phyloP scores from a whole-genome alignment of 148 eudicot species.

The Amaranthus palmeri region DNA sequence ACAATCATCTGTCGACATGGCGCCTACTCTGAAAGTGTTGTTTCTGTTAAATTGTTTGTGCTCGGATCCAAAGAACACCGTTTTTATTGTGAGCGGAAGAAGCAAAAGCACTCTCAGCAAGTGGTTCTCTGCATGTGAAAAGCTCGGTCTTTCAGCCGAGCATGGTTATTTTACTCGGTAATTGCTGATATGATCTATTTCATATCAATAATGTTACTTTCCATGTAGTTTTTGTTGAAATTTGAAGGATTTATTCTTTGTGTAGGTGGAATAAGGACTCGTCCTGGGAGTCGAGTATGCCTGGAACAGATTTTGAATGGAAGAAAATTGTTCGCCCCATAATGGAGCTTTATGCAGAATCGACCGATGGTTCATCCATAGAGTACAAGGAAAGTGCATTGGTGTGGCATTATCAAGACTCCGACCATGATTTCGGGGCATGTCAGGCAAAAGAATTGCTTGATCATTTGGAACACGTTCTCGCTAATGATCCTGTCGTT shows the following conservation, averaged over 20 bases:
- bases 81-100: slow-evolving; percentile 77
- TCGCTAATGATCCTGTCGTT: slow-evolving; percentile 80
- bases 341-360: slow-evolving; percentile 75
- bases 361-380: slow-evolving; percentile 74
- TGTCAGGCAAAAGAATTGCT: slow-evolving; percentile 82
- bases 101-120: slow-evolving; percentile 48
- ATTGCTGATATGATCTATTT: neutral
- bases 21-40: slow-evolving; percentile 47
- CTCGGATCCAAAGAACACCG: slow-evolving; percentile 60
- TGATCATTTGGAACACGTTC: slow-evolving; percentile 80
- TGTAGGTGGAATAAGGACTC: slow-evolving; percentile 56
- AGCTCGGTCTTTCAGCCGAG: slow-evolving; percentile 70
- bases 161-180: slow-evolving; percentile 75
- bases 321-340: slow-evolving; percentile 52
- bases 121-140: slow-evolving; percentile 65
- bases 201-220: neutral
- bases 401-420: slow-evolving; percentile 84
- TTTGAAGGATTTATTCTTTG: neutral
- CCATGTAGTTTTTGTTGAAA: neutral
- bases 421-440: slow-evolving; percentile 69
- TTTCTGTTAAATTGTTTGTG: slow-evolving; percentile 46
- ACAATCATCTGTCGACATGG: slow-evolving; percentile 44
- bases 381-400: slow-evolving; percentile 75
- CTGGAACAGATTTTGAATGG: slow-evolving; percentile 54
- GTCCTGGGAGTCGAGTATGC: slow-evolving; percentile 47